Percentiles rank a stretch among this genome's conserved stretches.
These are phyloP conservation scores for Tripterygium wilfordii DNA, from an alignment of 177 flowering plant species.

Conservation along the genomic window DNA sequence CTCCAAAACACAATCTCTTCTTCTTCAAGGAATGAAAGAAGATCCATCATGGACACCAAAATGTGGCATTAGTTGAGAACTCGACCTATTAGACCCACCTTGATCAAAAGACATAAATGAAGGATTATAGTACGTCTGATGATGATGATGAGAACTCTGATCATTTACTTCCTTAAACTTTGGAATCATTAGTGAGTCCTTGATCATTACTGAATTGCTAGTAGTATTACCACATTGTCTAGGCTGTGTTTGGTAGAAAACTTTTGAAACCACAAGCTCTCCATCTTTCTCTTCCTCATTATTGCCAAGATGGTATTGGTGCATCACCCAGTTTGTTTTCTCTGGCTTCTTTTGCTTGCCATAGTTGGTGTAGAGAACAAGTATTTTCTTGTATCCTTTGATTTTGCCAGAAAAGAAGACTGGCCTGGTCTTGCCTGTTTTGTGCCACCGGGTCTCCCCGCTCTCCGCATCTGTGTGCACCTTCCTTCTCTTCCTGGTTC, in stretches of 20 bases:
- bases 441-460: slow-evolving; percentile 81
- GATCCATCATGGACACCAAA: slow-evolving; percentile 18
- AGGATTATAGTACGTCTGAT: slow-evolving; percentile 10
- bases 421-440: slow-evolving; percentile 75
- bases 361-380: slow-evolving; percentile 81
- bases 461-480: slow-evolving; percentile 61
- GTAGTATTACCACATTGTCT: slow-evolving; percentile 70
- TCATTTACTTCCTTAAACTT: slow-evolving; percentile 17
- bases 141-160: slow-evolving; percentile 7
- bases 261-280: slow-evolving; percentile 71
- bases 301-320: slow-evolving; percentile 70
- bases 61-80: slow-evolving; percentile 4
- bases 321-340: slow-evolving; percentile 90
- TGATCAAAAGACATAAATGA: slow-evolving; percentile 23
- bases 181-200: too few relatives aligned
- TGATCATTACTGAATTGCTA: too few relatives aligned
- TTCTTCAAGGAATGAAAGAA: slow-evolving; percentile 17
- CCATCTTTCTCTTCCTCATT: slow-evolving; percentile 80
- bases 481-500: slow-evolving; percentile 68
- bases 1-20: not conserved
- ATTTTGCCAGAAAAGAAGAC: slow-evolving; percentile 34
- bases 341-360: slow-evolving; percentile 75
- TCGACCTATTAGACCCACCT: slow-evolving; percentile 8
- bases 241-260: slow-evolving; percentile 80
- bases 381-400: slow-evolving; percentile 74